These are phyloP conservation scores for Begonia loranthoides DNA, from an alignment of 306 rosid species.

Conservation along the genomic window DNA sequence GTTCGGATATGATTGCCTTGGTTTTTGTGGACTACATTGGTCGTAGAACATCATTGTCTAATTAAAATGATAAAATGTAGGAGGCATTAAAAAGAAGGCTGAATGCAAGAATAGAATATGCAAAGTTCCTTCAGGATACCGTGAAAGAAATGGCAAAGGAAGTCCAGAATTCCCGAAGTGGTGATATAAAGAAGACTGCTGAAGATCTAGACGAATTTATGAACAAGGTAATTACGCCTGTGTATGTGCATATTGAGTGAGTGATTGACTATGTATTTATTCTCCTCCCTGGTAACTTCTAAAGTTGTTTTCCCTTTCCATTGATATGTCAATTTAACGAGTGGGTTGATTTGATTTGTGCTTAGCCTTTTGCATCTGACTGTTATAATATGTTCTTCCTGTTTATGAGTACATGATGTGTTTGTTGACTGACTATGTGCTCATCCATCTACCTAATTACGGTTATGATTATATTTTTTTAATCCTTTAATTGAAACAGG, in stretches of 20 bases:
- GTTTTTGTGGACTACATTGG: too few relatives aligned
- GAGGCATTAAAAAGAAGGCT: conserved; percentile 85
- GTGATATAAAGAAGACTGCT: conserved; percentile 83
- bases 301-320: conserved; percentile 5
- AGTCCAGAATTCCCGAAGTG: conserved; percentile 77
- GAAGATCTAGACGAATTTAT: conserved; percentile 88
- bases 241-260: too few relatives aligned
- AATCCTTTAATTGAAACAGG: conserved; percentile 26
- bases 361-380: too few relatives aligned
- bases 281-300: conserved; percentile 1
- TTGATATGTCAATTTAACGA: too few relatives aligned
- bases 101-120: conserved; percentile 90
- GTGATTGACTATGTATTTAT: too few relatives aligned
- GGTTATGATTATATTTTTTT: conserved; percentile 6
- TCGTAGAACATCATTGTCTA: too few relatives aligned
- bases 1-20: too few relatives aligned
- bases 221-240: conserved; percentile 28
- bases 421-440: background rate
- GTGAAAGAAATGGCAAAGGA: conserved; percentile 99
- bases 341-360: too few relatives aligned
- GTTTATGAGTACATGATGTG: too few relatives aligned
- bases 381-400: too few relatives aligned
- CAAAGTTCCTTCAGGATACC: conserved; percentile 90
- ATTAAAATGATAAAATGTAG: conserved; percentile 18
- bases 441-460: conserved; percentile 6